These are phyloP conservation scores for Botrytis aclada DNA, from an alignment of 2,329 filamentous ascomycete genomes.

Conservation along the genomic window DNA sequence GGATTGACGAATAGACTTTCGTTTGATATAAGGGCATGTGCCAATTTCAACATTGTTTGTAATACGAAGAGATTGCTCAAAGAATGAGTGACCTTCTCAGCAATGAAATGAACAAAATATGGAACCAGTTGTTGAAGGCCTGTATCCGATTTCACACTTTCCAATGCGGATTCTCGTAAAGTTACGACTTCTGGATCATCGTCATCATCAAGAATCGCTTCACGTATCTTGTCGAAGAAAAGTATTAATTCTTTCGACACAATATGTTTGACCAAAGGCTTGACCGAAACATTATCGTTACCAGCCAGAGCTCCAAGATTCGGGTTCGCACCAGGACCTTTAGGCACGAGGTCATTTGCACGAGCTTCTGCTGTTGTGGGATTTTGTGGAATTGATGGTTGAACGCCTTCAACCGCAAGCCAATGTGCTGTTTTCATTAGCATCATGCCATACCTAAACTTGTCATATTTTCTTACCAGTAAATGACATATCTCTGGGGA, in stretches of 20 bases:
- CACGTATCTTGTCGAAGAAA: conserved; percentile 94
- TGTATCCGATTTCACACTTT: conserved; percentile 82
- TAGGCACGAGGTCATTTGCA: conserved; percentile 81
- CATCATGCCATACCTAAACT: neutral
- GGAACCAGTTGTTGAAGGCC: conserved; percentile 93
- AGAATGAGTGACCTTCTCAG: conserved; percentile 92
- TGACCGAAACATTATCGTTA: conserved; percentile 78
- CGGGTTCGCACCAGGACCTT: conserved; percentile 83
- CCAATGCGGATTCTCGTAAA: conserved; percentile 79
- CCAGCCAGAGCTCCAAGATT: conserved; percentile 80
- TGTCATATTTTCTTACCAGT: conserved; percentile 59
- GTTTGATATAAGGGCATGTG: conserved; percentile 80
- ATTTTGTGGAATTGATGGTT: conserved; percentile 95
- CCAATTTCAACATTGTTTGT: conserved; percentile 88
- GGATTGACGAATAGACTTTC: conserved; percentile 69
- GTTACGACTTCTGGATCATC: conserved; percentile 71
- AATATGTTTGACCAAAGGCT: conserved; percentile 91
- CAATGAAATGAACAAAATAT: conserved; percentile 94
- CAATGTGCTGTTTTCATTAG: conserved; percentile 69
- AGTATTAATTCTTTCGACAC: conserved; percentile 93
- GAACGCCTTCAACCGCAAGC: conserved; percentile 95
- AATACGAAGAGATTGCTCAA: conserved; percentile 87
- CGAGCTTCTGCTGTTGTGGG: conserved; percentile 82
- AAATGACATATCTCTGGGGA: conserved; percentile 87
- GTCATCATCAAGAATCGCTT: conserved; percentile 81